Evolutionary conservation across 2,329 filamentous ascomycete genomes (phyloP), one percentile per base, ranked within the genome.

Genomic region (Talaromyces sp.): DNA sequence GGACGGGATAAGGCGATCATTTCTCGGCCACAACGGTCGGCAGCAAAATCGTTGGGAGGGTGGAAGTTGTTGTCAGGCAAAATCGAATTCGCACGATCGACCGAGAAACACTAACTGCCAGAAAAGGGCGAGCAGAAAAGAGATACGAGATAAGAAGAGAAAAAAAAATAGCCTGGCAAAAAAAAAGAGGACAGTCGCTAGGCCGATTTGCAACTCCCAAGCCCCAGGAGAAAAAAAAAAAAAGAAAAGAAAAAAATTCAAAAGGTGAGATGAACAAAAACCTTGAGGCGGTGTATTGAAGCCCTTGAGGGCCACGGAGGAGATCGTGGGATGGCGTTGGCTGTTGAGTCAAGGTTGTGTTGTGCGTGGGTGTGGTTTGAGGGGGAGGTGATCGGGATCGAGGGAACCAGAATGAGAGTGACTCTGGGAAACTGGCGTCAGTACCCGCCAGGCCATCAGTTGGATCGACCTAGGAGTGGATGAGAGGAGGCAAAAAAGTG

Each of bases 1-100:
- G 61, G 63, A 56, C 47, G 47, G 56, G 61, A 61, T 63, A 52
- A 55, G 62, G 58, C 61, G 63, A 58, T 70, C 68, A 72, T 72
- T 52, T 70, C 69, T 71, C 65, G 66, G 66, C 63, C 65, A 58
- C 51, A 60, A 54, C 42, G 60, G 65, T 61, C 62, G 55, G 61
- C 33, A 41, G 19, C 51, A 30, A 35, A 33, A 19, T 19, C 17
- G 33, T 19, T 30, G 41, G 22, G 22, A 13, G 33, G 35, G 39
- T 27, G 9, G n/a, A 29, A n/a, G 19, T 16, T 14, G 32, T 13
- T 14, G 9, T 8, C 14, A 35, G 14, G 41, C 41, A 4, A 35
- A 35, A n/a, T 35, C 24, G 19, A 13, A 19, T 33, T 35, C 43
- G 30, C 30, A 14, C 7, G n/a, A 36, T 27, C 16, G 39, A 14